Base-by-base conservation (phyloP, 1,284 basidiomycete species). In the Naganishia sp. region DNA sequence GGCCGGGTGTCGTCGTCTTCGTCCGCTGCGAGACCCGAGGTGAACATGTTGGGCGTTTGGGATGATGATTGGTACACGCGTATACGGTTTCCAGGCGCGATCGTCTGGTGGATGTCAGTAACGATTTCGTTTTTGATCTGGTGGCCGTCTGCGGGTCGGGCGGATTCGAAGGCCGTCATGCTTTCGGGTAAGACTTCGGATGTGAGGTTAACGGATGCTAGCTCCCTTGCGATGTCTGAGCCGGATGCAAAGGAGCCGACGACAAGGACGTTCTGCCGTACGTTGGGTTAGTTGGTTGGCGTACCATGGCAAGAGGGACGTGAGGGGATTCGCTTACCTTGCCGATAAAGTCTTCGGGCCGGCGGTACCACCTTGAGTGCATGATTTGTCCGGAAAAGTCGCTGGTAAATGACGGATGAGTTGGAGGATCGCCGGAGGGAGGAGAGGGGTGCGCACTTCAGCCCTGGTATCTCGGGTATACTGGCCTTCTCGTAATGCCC, bases 221-320 rank as follows among this genome's bases (percentile, higher is more conserved):
- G 71, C 63, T 83, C 82, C n/a, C 83, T 75, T 0, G 81, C 78
- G 31, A 84, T 79, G 68, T 84, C 84, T 18, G 81, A 81, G 0
- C 83, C 84, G 0, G 81, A 82, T 4, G 80, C 80, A n/a, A 77
- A 79, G 35, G 81, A 82, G 6, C 84, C 84, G 7, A 84, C 80
- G 0, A 85, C 81, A 25, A 85, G 74, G 6, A 84, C 79, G 1
- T 72, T 79, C 71, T 80, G 69, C 6, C n/a, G n/a, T 7, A 7
- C 2, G 49, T 10, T 50, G 49, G 28, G 28, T 28, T 28, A 28
- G 28, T 28, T 28, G 28, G 28, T 28, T 28, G 28, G 28, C 13
- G 49, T 6, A 50, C 3, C 49, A 5, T 17, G 6, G 49, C 28
- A 6, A 32, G 28, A 11, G 56, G 56, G 39, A 21, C 43, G 17